Conservation (phyloP, 306 rosid genomes). For the Corylus americana region DNA sequence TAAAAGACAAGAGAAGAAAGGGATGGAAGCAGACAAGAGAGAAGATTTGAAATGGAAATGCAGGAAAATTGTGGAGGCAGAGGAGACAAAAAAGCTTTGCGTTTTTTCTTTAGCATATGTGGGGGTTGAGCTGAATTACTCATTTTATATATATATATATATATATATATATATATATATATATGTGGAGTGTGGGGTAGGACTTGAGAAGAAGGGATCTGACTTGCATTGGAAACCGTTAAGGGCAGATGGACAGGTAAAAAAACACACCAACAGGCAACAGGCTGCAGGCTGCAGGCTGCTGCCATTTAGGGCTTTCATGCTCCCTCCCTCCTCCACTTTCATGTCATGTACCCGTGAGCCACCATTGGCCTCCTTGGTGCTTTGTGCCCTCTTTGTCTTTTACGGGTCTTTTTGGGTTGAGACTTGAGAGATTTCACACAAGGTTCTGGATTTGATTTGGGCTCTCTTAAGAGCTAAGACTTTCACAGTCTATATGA, state of each 20-base stretch:
- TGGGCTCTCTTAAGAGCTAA: neutral
- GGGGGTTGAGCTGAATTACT: slow-evolving; percentile 25
- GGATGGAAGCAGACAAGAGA: neutral
- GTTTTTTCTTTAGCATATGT: slow-evolving; percentile 21
- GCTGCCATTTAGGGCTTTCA: too few relatives aligned
- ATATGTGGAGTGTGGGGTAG: slow-evolving; percentile 1
- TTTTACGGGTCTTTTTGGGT: neutral
- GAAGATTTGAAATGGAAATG: slow-evolving; percentile 8
- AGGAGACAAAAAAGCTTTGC: slow-evolving; percentile 18
- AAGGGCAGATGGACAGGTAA: slow-evolving; percentile 43
- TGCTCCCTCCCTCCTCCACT: too few relatives aligned
- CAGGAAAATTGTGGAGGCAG: slow-evolving; percentile 8
- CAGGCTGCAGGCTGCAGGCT: too few relatives aligned
- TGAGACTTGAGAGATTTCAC: too few relatives aligned
- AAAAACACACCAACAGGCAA: slow-evolving; percentile 6
- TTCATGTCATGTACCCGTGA: neutral
- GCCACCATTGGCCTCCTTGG: slow-evolving; percentile 27
- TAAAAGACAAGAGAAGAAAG: neutral
- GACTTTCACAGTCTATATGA: neutral
- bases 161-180: slow-evolving; percentile 1
- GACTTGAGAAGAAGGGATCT: neutral
- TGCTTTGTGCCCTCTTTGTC: slow-evolving; percentile 21
- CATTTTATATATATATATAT: too few relatives aligned
- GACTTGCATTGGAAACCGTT: slow-evolving; percentile 38
- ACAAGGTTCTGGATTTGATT: too few relatives aligned